These are phyloP conservation scores for Heliosperma pusillum DNA, from an alignment of 148 eudicot genomes.

Conservation along the genomic window DNA sequence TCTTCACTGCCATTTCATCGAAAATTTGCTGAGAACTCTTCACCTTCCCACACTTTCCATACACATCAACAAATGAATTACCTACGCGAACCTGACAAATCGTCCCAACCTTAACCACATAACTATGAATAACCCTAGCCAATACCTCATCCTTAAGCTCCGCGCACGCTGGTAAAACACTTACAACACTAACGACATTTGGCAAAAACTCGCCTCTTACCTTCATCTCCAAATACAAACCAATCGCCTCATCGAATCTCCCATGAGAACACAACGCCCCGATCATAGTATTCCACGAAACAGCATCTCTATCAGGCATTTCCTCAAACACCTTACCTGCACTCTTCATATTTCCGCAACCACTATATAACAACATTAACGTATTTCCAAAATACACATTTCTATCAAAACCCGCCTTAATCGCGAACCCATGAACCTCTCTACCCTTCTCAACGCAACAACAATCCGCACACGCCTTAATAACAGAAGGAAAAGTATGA, in stretches of 20 bases:
- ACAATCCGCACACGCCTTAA: conserved; percentile 58
- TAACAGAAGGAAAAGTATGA: conserved; percentile 58
- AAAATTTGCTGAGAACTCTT: conserved; percentile 34
- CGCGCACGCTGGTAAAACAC: conserved; percentile 60
- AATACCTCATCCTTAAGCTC: conserved; percentile 36
- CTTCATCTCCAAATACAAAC: conserved; percentile 42
- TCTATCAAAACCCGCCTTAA: conserved; percentile 49
- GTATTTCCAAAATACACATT: conserved; percentile 62
- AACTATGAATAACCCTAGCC: conserved; percentile 45
- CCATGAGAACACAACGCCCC: conserved; percentile 40
- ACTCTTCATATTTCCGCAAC: conserved; percentile 34
- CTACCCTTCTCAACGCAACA: conserved; percentile 35
- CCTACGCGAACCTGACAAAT: conserved; percentile 34
- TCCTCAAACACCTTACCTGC: conserved; percentile 55
- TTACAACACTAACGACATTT: conserved; percentile 50
- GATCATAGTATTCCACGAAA: conserved; percentile 70
- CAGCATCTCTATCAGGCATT: conserved; percentile 59
- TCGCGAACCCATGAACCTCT: conserved; percentile 58
- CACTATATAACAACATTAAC: conserved; percentile 54
- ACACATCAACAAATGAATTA: conserved; percentile 56
- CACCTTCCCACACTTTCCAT: conserved; percentile 56
- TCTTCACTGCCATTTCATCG: conserved; percentile 41
- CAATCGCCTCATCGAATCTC: conserved; percentile 28
- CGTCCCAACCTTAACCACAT: conserved; percentile 55
- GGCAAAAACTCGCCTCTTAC: conserved; percentile 32